phyloP scores from a whole-genome alignment of 768 basidiomycete species.

The Podaxis rugospora region DNA sequence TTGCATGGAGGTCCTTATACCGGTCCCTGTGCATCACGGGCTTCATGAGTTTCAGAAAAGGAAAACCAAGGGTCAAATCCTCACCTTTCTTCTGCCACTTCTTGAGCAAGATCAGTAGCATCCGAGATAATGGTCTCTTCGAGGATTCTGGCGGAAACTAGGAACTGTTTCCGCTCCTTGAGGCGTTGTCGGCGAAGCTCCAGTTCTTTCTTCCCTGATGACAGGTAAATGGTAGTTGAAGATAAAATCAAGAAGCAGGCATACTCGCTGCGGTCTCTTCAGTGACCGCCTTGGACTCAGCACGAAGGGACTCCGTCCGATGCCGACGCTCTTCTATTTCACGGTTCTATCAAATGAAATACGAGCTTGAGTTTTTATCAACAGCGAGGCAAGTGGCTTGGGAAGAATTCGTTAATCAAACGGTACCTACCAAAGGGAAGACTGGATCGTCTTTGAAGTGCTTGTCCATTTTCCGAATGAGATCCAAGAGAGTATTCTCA shows the following conservation, averaged over 20 bases:
- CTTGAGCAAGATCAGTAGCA: neutral
- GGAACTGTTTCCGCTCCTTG: slow-evolving; percentile 38
- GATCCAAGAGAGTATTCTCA: slow-evolving; percentile 41
- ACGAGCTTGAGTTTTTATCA: slow-evolving; percentile 9
- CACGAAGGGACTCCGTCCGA: slow-evolving; percentile 45
- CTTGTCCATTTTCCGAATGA: slow-evolving; percentile 43
- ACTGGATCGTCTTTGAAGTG: slow-evolving; percentile 37
- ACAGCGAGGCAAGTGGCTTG: neutral
- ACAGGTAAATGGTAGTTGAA: neutral
- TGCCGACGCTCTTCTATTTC: slow-evolving; percentile 65
- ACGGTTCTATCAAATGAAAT: slow-evolving; percentile 46
- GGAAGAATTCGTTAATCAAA: neutral
- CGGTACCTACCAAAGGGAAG: slow-evolving; percentile 37
- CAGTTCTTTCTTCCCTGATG: slow-evolving; percentile 28
- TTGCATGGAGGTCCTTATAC: slow-evolving; percentile 41
- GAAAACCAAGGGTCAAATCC: slow-evolving; percentile 12
- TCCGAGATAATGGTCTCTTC: slow-evolving; percentile 11
- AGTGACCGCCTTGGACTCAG: slow-evolving; percentile 36
- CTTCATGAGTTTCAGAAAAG: slow-evolving; percentile 1
- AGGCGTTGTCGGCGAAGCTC: slow-evolving; percentile 38
- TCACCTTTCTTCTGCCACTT: slow-evolving; percentile 19
- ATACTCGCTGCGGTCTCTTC: slow-evolving; percentile 43
- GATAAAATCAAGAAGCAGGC: slow-evolving; percentile 16
- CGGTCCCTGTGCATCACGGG: slow-evolving; percentile 36
- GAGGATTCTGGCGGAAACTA: slow-evolving; percentile 33